These are phyloP conservation scores for Rhizopus microsporus DNA, from an alignment of 371 early-diverging fungal species.

Conservation along the genomic window DNA sequence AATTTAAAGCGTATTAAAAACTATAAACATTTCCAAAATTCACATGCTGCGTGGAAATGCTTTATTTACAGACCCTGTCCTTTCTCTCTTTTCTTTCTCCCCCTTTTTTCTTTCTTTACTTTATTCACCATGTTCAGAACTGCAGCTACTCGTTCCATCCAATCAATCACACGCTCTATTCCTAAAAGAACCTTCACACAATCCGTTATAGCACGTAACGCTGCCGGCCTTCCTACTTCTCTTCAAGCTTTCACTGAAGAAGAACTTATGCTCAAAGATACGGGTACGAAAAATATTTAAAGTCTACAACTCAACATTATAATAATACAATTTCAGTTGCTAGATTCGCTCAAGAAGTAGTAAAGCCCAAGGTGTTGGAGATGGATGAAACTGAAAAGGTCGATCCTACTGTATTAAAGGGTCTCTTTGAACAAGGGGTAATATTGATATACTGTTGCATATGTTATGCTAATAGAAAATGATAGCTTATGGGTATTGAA, in stretches of 20 bases:
- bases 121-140: constrained; percentile 17
- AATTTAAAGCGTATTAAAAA: no score
- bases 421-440: constrained; percentile 75
- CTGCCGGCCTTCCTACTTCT: constrained; percentile 48
- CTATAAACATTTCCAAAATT: no score
- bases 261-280: constrained; percentile 75
- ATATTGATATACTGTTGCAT: background rate
- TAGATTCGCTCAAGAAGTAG: constrained; percentile 66
- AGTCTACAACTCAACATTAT: background rate
- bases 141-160: constrained; percentile 17
- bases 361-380: constrained; percentile 84
- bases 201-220: constrained; percentile 41
- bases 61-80: no score
- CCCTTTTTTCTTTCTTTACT: no score
- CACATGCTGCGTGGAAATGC: no score
- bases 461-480: background rate
- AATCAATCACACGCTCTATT: constrained; percentile 20
- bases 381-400: constrained; percentile 95
- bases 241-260: constrained; percentile 82
- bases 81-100: no score
- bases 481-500: constrained; percentile 95
- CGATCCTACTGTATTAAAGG: constrained; percentile 80
- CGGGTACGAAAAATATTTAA: constrained; percentile 48
- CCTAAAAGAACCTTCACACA: constrained; percentile 45
- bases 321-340: background rate